These are phyloP conservation scores for Euphorbia celastroides DNA, from an alignment of 441 rosid genomes.

Conservation along the genomic window DNA sequence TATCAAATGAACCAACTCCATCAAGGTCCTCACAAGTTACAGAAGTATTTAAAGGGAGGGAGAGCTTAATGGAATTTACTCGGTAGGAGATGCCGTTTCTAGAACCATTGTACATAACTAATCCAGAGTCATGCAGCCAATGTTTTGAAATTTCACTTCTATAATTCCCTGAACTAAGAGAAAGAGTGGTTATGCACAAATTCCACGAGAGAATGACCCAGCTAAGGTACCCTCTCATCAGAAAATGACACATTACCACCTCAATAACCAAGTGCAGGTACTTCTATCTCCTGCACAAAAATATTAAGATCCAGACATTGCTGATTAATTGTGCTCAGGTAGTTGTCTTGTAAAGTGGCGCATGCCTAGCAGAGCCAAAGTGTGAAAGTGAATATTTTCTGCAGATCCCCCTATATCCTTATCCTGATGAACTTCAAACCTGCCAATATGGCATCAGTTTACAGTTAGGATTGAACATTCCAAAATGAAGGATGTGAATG, in stretches of 20 bases:
- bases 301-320: conserved; percentile 16
- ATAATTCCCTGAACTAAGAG: conserved; percentile 32
- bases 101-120: conserved; percentile 27
- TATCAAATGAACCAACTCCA: conserved; percentile 88
- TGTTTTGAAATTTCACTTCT: conserved; percentile 23
- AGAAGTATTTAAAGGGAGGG: conserved; percentile 18
- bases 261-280: conserved; percentile 15
- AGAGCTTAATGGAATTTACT: conserved; percentile 22
- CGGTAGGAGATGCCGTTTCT: conserved; percentile 18
- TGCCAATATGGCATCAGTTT: conserved; percentile 23
- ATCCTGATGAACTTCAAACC: conserved; percentile 18
- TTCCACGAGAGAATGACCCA: conserved; percentile 45
- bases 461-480: not conserved
- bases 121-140: conserved; percentile 24
- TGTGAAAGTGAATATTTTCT: not conserved
- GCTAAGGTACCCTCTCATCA: conserved; percentile 37
- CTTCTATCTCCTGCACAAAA: conserved; percentile 15
- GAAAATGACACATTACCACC: conserved; percentile 36
- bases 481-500: not conserved
- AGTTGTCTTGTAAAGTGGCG: conserved; percentile 5
- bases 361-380: conserved; percentile 6
- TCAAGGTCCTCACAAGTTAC: conserved; percentile 67
- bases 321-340: conserved; percentile 10
- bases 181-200: conserved; percentile 27
- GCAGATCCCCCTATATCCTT: conserved; percentile 3